Evolutionary conservation across 2,329 filamentous ascomycete genomes (phyloP).

Genomic region (Trichoderma polysporum): DNA sequence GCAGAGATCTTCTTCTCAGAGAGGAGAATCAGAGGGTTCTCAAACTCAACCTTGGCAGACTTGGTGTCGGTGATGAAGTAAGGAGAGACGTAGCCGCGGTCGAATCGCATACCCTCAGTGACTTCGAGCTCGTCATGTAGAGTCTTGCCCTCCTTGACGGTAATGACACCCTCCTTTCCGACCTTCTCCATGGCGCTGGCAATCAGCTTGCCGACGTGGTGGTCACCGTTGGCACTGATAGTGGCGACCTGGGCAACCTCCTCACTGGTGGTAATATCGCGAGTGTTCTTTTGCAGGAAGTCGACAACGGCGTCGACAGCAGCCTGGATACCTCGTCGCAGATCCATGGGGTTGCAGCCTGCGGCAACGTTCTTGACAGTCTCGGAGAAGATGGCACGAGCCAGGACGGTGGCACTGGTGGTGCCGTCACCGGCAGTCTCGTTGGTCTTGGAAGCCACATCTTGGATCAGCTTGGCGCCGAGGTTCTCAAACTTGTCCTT

Average conservation of each 20-base stretch:
- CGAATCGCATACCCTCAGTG: constrained; percentile 99
- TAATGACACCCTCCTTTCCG: constrained; percentile 99
- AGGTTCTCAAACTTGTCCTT: constrained; percentile 99
- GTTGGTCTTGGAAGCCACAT: constrained; percentile 99
- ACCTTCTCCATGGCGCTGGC: constrained; percentile 99
- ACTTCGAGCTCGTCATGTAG: constrained; percentile 96
- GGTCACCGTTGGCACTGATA: constrained; percentile 96
- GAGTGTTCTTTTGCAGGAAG: constrained; percentile 93
- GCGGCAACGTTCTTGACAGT: constrained; percentile 99
- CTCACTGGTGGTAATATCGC: constrained; percentile 94
- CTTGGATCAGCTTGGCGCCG: constrained; percentile 91
- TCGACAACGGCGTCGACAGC: constrained; percentile 93
- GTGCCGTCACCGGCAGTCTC: constrained; percentile 98
- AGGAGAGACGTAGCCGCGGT: constrained; percentile 96
- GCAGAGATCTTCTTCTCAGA: constrained; percentile 99
- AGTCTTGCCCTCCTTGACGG: constrained; percentile 99
- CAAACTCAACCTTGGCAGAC: constrained; percentile 98
- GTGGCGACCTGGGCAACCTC: constrained; percentile 98
- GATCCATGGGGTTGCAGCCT: constrained; percentile 99
- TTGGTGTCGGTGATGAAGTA: constrained; percentile 99
- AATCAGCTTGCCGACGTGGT: constrained; percentile 91
- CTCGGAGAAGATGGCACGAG: constrained; percentile 98
- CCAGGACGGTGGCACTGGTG: constrained; percentile 95
- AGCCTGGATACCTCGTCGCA: constrained; percentile 94
- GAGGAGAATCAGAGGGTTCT: constrained; percentile 97